Conservation (phyloP, 495 filamentous ascomycete species). For the Cercophora samala region DNA sequence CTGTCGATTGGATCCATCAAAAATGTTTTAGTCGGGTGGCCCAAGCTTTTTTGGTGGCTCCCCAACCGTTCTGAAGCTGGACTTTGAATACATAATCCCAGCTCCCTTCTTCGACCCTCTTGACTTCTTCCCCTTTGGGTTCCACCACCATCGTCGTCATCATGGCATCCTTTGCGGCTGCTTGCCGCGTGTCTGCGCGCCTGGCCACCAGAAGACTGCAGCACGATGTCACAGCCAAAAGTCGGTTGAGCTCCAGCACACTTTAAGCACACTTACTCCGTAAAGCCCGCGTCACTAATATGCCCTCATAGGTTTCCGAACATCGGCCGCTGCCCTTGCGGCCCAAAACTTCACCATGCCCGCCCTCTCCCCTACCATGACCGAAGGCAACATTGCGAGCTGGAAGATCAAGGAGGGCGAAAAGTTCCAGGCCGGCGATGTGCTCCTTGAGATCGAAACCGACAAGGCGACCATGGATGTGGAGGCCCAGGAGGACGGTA, state of each 20-base stretch:
- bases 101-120: constrained; percentile 1
- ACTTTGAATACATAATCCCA: constrained; percentile 2
- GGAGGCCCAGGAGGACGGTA: constrained; percentile 80
- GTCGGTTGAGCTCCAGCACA: constrained; percentile 32
- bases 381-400: constrained; percentile 72
- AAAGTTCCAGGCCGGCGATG: constrained; percentile 71
- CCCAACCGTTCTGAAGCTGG: constrained; percentile 17
- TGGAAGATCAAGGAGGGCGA: constrained; percentile 81
- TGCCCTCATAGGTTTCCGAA: constrained; percentile 54
- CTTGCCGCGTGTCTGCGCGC: constrained; percentile 48
- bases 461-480: constrained; percentile 90
- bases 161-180: constrained; percentile 54
- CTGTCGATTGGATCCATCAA: background rate
- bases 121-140: constrained; percentile 14
- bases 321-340: constrained; percentile 54
- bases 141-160: constrained; percentile 23
- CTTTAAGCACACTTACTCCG: too few species aligned
- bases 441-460: constrained; percentile 81
- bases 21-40: constrained; percentile 6
- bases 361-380: constrained; percentile 83
- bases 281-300: constrained; percentile 13
- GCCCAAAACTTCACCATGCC: constrained; percentile 83
- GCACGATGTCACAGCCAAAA: constrained; percentile 49
- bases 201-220: constrained; percentile 47
- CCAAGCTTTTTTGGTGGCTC: constrained; percentile 24